Percentiles rank a stretch among this genome's conserved stretches.
Conservation (phyloP, 768 basidiomycete species). For the Lactifluus piperatus region DNA sequence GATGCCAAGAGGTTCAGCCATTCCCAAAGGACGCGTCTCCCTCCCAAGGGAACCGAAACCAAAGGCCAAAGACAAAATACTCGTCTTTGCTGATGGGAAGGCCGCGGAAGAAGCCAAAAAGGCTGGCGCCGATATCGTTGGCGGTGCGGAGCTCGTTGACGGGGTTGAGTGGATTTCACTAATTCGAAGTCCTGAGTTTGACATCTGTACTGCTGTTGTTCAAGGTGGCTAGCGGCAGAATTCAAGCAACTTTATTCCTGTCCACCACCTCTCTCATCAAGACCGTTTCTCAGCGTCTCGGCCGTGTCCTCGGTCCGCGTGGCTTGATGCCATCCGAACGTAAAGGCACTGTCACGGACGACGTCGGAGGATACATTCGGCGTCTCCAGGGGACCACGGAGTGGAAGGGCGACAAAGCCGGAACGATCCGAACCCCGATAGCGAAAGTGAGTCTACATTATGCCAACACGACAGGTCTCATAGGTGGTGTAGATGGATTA, state of each 20-base stretch:
- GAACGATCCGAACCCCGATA: constrained; percentile 76
- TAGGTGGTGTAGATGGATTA: constrained; percentile 52
- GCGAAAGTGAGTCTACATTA: constrained; percentile 46
- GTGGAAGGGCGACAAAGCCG: constrained; percentile 87
- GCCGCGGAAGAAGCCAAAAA: constrained; percentile 74
- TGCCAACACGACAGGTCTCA: background rate
- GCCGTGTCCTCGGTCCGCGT: constrained; percentile 71
- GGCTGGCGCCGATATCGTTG: constrained; percentile 86
- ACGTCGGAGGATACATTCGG: constrained; percentile 73
- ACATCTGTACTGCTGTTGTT: background rate
- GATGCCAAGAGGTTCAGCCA: constrained; percentile 65
- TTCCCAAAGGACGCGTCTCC: constrained; percentile 84
- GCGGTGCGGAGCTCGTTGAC: constrained; percentile 84
- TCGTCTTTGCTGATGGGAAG: constrained; percentile 90
- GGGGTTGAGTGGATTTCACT: constrained; percentile 47
- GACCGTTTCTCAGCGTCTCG: constrained; percentile 72
- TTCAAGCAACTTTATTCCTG: constrained; percentile 77
- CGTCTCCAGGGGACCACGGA: constrained; percentile 76
- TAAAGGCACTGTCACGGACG: constrained; percentile 89
- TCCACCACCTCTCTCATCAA: constrained; percentile 74
- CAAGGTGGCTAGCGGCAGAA: constrained; percentile 65
- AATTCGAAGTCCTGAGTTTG: constrained; percentile 5
- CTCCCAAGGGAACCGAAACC: constrained; percentile 76
- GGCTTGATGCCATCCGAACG: constrained; percentile 95
- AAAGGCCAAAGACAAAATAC: constrained; percentile 61